These are phyloP conservation scores for Dimocarpus longan DNA, from an alignment of 345 rosid species.

Conservation along the genomic window DNA sequence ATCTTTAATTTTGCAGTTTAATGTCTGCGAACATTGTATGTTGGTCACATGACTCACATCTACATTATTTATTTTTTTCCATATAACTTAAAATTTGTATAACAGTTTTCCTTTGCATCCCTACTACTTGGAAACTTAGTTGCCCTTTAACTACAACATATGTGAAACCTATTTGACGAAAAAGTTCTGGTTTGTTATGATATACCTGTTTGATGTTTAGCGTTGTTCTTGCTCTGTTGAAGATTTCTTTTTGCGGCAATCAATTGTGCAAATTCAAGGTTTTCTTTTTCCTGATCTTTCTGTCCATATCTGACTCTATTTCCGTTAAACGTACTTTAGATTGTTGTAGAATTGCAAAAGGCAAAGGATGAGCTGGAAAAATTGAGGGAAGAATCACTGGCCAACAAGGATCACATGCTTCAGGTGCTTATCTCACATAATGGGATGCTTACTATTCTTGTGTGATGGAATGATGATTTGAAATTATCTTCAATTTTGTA, in stretches of 20 bases:
- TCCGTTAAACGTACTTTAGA: constrained; percentile 41
- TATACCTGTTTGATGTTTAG: background rate
- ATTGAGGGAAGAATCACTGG: constrained; percentile 73
- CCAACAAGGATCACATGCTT: constrained; percentile 88
- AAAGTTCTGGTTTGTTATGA: background rate
- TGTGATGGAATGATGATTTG: constrained; percentile 12
- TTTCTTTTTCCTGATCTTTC: background rate
- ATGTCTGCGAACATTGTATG: background rate
- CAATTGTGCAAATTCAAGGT: background rate
- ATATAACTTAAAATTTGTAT: background rate
- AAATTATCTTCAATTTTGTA: constrained; percentile 38
- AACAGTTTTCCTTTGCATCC: background rate
- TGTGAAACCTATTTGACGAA: background rate
- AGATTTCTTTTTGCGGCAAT: background rate
- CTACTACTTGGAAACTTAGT: background rate
- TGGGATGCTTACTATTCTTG: constrained; percentile 9
- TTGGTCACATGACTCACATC: background rate
- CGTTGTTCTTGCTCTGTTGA: background rate
- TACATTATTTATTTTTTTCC: background rate
- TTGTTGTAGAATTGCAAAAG: constrained; percentile 48
- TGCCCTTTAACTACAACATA: background rate
- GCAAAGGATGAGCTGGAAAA: constrained; percentile 72
- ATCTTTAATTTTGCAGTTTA: background rate
- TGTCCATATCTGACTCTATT: background rate
- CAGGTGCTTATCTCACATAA: constrained; percentile 55